A percentile compares a stretch with the other conserved stretches of the same genome.
These are phyloP conservation scores for Xanthoceras sorbifolium DNA, from an alignment of 345 rosid species.

Conservation along the genomic window DNA sequence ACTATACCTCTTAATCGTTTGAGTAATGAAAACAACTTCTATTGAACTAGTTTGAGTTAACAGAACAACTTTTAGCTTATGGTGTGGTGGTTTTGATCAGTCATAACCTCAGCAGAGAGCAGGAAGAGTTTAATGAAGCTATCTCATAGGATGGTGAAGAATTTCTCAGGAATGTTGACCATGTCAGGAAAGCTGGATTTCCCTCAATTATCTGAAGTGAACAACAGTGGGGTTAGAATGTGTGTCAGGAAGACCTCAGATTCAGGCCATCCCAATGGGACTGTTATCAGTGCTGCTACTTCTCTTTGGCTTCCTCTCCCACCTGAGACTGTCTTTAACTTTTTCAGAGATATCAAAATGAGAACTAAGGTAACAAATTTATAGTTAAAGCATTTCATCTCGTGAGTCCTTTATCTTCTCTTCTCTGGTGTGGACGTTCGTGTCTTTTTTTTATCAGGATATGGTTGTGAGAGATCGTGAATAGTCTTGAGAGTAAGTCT, in stretches of 20 bases:
- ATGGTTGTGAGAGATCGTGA: no score
- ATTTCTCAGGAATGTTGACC: conserved; percentile 46
- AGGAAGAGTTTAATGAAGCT: conserved; percentile 55
- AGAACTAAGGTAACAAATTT: conserved; percentile 46
- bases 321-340: conserved; percentile 44
- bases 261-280: conserved; percentile 57
- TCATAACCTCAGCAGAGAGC: conserved; percentile 30
- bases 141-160: conserved; percentile 65
- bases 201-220: conserved; percentile 43
- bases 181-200: conserved; percentile 58
- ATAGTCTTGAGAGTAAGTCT: no score
- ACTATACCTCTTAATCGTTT: no score
- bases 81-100: conserved; percentile 15
- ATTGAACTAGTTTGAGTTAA: no score
- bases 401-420: no score
- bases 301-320: conserved; percentile 59
- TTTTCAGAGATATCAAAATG: conserved; percentile 36
- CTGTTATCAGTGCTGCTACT: conserved; percentile 58
- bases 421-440: no score
- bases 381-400: background rate
- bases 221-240: conserved; percentile 56
- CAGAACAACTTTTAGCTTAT: no score
- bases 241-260: conserved; percentile 39
- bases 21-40: no score
- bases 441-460: no score